These are phyloP conservation scores for Pythium dissotocum DNA, from an alignment of 352 stramenopile genomes.

Conservation along the genomic window DNA sequence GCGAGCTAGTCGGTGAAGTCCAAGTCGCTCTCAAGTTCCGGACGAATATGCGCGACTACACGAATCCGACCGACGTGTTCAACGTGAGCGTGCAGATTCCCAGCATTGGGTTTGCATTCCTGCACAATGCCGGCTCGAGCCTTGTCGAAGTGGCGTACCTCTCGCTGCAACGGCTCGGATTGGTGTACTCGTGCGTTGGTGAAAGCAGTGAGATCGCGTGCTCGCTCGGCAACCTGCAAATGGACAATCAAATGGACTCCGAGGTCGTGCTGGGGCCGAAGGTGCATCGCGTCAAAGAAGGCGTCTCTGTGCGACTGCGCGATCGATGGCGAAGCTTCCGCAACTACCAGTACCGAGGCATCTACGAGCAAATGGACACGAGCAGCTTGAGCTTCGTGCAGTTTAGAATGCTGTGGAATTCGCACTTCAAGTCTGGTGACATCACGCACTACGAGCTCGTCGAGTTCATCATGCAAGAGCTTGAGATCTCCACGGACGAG, in stretches of 20 bases:
- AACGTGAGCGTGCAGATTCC: conserved; percentile 80
- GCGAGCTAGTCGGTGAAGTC: conserved; percentile 76
- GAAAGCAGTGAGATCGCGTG: conserved; percentile 83
- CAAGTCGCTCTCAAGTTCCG: conserved; percentile 84
- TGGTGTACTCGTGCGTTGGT: conserved; percentile 77
- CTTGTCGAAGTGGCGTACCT: conserved; percentile 89
- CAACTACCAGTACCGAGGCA: conserved; percentile 82
- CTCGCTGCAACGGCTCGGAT: conserved; percentile 72
- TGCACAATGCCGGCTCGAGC: conserved; percentile 82
- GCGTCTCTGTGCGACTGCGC: conserved; percentile 80
- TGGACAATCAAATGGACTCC: conserved; percentile 90
- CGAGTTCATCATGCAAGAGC: conserved; percentile 84
- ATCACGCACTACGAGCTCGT: conserved; percentile 87
- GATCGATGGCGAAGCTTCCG: conserved; percentile 84
- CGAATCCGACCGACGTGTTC: conserved; percentile 59
- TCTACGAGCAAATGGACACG: conserved; percentile 77
- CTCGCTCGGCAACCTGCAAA: conserved; percentile 84
- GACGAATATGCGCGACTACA: conserved; percentile 55
- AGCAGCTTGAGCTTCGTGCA: conserved; percentile 75
- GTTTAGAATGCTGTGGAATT: conserved; percentile 89
- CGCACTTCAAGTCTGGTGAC: conserved; percentile 68
- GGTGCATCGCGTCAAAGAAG: conserved; percentile 82
- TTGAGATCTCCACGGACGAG: conserved; percentile 89
- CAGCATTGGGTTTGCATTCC: conserved; percentile 80
- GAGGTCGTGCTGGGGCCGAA: conserved; percentile 84